Evolutionary conservation across 257 asterid genomes (phyloP).

Genomic region (Solanum chiquidenum): DNA sequence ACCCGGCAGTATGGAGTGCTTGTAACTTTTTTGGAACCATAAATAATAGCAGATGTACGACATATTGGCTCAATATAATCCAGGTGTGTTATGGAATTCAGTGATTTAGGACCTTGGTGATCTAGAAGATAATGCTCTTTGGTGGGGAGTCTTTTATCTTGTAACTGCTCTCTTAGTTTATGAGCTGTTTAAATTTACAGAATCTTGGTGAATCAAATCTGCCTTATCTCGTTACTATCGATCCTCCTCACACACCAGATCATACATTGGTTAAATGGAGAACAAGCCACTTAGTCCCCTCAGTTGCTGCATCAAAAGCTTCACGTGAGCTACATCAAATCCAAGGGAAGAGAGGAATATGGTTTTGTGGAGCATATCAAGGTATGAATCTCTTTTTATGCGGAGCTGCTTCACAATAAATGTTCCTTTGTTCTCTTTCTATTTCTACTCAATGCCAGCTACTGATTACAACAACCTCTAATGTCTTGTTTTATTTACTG

Average conservation of each 20-base stretch:
- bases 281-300: slow-evolving; percentile 83
- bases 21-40: slow-evolving; percentile 61
- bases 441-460: no score
- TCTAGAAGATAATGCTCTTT: background rate
- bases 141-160: background rate
- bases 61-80: slow-evolving; percentile 70
- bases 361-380: slow-evolving; percentile 97
- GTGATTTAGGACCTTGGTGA: background rate
- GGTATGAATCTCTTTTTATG: slow-evolving; percentile 20
- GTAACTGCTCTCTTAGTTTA: background rate
- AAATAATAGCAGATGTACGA: slow-evolving; percentile 29
- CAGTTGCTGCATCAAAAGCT: slow-evolving; percentile 84
- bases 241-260: slow-evolving; percentile 65
- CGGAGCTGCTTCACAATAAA: background rate
- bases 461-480: no score
- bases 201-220: slow-evolving; percentile 44
- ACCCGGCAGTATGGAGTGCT: slow-evolving; percentile 60
- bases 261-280: slow-evolving; percentile 64
- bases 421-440: background rate
- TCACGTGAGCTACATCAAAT: slow-evolving; percentile 47
- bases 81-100: slow-evolving; percentile 29
- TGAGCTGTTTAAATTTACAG: slow-evolving; percentile 20
- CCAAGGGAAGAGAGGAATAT: slow-evolving; percentile 83
- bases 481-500: background rate
- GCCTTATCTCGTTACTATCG: slow-evolving; percentile 65